Conservation (phyloP, 2,329 filamentous ascomycete species). For the Camillea tinctor region DNA sequence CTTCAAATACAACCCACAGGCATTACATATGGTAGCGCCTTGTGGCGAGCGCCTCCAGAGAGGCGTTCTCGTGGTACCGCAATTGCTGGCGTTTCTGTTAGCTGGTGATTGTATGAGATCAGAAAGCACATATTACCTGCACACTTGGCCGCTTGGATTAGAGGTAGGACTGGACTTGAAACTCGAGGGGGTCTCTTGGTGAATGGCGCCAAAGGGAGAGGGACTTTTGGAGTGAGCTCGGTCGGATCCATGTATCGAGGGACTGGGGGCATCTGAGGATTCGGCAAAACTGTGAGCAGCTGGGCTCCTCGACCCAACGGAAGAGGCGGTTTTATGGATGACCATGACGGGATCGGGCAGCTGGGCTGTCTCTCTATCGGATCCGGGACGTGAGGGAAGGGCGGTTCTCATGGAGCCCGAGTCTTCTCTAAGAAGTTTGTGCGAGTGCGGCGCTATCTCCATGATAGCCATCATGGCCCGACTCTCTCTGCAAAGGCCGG, state of each 20-base stretch:
- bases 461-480: conserved; percentile 20
- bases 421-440: conserved; percentile 22
- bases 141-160: conserved; percentile 31
- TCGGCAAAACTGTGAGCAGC: conserved; percentile 25
- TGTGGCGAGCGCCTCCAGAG: conserved; percentile 92
- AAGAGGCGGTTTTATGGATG: conserved; percentile 17
- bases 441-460: conserved; percentile 22
- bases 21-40: conserved; percentile 95
- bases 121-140: conserved; percentile 28
- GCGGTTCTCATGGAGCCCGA: conserved; percentile 27
- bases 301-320: conserved; percentile 26
- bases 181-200: conserved; percentile 17
- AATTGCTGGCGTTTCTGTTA: conserved; percentile 70
- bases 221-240: conserved; percentile 31
- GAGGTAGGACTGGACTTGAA: conserved; percentile 17
- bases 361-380: conserved; percentile 26
- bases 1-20: conserved; percentile 92
- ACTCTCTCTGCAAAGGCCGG: conserved; percentile 1
- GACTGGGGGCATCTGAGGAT: conserved; percentile 28
- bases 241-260: conserved; percentile 30
- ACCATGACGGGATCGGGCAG: conserved; percentile 19
- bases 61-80: conserved; percentile 88
- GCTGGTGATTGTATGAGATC: conserved; percentile 6
- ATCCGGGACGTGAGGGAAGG: conserved; percentile 29
- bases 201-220: conserved; percentile 28